Evolutionary conservation across 768 basidiomycete species (phyloP), one percentile per base, ranked within the genome.

Genomic region (Phlebiopsis gigantea): DNA sequence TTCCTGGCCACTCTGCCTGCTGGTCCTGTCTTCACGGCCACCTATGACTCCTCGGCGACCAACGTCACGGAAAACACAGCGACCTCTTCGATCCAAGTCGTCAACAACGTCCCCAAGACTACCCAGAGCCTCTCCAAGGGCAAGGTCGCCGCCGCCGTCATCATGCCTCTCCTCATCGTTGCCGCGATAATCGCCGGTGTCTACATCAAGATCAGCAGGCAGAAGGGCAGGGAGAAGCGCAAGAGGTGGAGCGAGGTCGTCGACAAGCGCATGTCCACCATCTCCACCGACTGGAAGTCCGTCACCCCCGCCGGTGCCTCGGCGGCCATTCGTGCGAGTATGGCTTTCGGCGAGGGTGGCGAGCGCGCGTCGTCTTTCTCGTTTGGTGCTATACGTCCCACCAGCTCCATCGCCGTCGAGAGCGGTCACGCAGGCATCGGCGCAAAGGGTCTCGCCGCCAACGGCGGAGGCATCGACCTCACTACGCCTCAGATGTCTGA

Each of bases 231-330:
- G 55, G 74, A 79, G 26, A 77, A 86, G 67, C 76, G 80, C 64
- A 77, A 73, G 68, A 75, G 76, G 21, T 93, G 81, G 76, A 82
- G 78, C 41, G 83, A 85, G 61, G 91, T 88, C 48, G 85, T 88
- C 1, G 83, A 86, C 90, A 93, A 91, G 68, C 90, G 86, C 69
- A 82, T 83, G 73, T 93, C 90, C 68, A 93, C 69, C 9, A 75
- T 79, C 66, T 84, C 77, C 5, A 72, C 78, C 19, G 87, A 90
- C 65, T 92, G 90, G 90, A 86, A 85, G 68, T 77, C 79, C 44
- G 83, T 90, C 62, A 81, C 85, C 7, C 73, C 76, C 5, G 84
- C 80, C 4, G 90, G 88, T 47, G 90, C 89, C 0, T 74, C 76
- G 21, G 87, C 84, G 30, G 90, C 88, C 10, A 85, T 93, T 61